phyloP scores from a whole-genome alignment of 2,329 filamentous ascomycete species.

The Sporothrix humicola region DNA sequence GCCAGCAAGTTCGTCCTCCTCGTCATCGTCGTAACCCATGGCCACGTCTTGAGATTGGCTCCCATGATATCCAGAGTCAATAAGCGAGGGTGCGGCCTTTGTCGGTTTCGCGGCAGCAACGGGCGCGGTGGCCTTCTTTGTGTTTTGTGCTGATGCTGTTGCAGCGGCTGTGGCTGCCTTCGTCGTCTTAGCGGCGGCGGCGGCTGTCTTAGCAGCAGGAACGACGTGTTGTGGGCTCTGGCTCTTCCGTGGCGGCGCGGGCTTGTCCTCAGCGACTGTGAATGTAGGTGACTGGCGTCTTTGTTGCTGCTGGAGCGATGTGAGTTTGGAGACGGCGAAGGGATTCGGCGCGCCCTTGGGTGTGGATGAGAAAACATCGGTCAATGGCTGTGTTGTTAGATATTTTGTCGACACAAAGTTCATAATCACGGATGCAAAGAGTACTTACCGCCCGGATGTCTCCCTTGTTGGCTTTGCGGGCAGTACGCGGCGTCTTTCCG shows the following conservation, averaged over 20 bases:
- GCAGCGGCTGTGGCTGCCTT: not conserved
- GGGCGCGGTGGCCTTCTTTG: constrained; percentile 16
- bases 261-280: constrained; percentile 61
- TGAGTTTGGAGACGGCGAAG: constrained; percentile 53
- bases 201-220: constrained; percentile 29
- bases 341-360: constrained; percentile 61
- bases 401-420: not conserved
- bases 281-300: constrained; percentile 46
- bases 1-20: constrained; percentile 39
- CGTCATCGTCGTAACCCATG: constrained; percentile 44
- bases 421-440: not conserved
- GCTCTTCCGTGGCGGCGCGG: constrained; percentile 41
- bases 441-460: constrained; percentile 68
- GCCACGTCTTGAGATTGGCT: constrained; percentile 63
- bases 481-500: constrained; percentile 78
- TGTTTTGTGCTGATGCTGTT: not conserved
- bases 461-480: constrained; percentile 62
- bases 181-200: constrained; percentile 9
- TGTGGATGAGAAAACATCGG: constrained; percentile 63
- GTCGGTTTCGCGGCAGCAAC: constrained; percentile 19
- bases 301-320: constrained; percentile 57
- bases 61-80: constrained; percentile 75
- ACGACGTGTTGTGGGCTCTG: constrained; percentile 40
- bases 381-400: constrained; percentile 57
- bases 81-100: constrained; percentile 46